These are phyloP conservation scores for Moringa oleifera DNA, from an alignment of 345 rosid genomes.

Conservation along the genomic window DNA sequence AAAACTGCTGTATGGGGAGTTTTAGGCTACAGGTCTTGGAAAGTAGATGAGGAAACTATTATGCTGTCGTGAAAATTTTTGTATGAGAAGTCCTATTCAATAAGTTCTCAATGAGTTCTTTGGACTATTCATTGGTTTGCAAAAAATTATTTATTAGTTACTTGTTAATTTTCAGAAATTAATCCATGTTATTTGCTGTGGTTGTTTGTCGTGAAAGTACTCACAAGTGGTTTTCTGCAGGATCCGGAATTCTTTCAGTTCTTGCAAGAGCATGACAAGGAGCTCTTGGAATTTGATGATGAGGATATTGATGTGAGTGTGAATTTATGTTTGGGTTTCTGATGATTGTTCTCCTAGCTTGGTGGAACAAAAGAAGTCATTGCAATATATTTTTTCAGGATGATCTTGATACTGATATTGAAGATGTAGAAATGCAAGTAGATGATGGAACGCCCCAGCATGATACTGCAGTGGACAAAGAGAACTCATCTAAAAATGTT, in stretches of 20 bases:
- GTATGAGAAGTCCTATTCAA: neutral
- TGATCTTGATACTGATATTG: constrained; percentile 48
- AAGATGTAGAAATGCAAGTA: constrained; percentile 29
- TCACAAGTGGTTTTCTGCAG: constrained; percentile 33
- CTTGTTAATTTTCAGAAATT: neutral
- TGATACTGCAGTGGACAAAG: constrained; percentile 26
- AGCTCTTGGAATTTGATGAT: constrained; percentile 74
- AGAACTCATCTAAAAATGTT: constrained; percentile 41
- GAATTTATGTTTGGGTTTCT: neutral
- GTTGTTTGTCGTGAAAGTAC: neutral
- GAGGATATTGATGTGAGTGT: constrained; percentile 62
- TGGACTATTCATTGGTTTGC: neutral
- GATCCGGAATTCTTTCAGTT: constrained; percentile 78
- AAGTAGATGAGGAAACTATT: neutral
- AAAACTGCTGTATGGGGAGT: too few species aligned
- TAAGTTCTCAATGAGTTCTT: neutral
- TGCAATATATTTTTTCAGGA: constrained; percentile 22
- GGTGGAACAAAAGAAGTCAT: neutral
- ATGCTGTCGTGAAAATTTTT: neutral
- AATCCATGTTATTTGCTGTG: neutral
- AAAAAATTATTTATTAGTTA: too few species aligned
- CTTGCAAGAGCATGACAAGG: constrained; percentile 69
- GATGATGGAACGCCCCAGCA: constrained; percentile 30
- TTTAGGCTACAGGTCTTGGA: neutral
- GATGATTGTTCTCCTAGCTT: constrained; percentile 3